These are phyloP conservation scores for Beauveria pseudobassiana DNA, from an alignment of 2,329 filamentous ascomycete genomes.

Conservation along the genomic window DNA sequence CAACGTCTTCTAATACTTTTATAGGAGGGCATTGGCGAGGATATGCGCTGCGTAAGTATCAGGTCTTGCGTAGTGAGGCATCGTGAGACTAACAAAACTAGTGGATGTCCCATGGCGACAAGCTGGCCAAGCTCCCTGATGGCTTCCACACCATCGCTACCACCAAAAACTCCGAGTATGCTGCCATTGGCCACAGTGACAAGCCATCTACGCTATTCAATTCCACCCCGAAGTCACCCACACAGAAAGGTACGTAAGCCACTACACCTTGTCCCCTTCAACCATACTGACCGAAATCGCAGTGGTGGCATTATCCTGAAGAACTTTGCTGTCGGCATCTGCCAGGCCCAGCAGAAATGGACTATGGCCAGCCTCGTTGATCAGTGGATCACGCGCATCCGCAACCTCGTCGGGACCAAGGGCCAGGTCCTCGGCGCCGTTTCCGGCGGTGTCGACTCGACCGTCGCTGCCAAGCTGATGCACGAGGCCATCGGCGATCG, in stretches of 20 bases:
- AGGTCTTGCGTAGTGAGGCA: too few relatives aligned
- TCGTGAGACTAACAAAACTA: not conserved
- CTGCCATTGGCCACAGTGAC: slow-evolving; percentile 65
- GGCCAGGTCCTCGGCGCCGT: slow-evolving; percentile 60
- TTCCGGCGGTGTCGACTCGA: slow-evolving; percentile 76
- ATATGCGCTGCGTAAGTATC: not conserved
- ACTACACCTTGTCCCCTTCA: not conserved
- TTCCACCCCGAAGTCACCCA: slow-evolving; percentile 74
- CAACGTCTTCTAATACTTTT: not conserved
- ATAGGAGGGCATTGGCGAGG: not conserved
- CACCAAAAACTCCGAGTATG: slow-evolving; percentile 69
- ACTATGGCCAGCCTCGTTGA: slow-evolving; percentile 78
- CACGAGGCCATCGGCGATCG: slow-evolving; percentile 75
- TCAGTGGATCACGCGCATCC: slow-evolving; percentile 73
- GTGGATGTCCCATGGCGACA: slow-evolving; percentile 43
- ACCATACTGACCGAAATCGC: slow-evolving; percentile 53
- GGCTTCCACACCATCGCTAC: slow-evolving; percentile 67
- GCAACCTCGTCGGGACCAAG: slow-evolving; percentile 70
- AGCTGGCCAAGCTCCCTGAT: slow-evolving; percentile 66
- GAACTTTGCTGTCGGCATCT: slow-evolving; percentile 84
- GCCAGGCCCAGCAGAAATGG: slow-evolving; percentile 70
- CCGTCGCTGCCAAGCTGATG: slow-evolving; percentile 82
- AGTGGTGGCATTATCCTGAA: slow-evolving; percentile 59
- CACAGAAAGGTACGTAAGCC: slow-evolving; percentile 7
- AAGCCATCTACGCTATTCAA: slow-evolving; percentile 65